Conservation (phyloP, 345 rosid species). For the Boechera stricta region DNA sequence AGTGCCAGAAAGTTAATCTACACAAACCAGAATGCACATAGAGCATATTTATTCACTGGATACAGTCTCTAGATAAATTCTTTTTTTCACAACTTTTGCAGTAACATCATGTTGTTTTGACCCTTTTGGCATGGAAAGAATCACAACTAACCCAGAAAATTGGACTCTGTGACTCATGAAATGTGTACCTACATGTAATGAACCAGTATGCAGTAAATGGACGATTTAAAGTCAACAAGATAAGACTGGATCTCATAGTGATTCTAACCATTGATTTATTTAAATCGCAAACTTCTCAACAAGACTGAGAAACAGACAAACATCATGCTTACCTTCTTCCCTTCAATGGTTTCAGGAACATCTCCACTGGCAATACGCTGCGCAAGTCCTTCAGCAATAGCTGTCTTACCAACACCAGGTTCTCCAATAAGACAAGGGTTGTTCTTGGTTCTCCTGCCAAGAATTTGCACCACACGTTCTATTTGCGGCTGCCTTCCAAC, state of each 20-base stretch:
- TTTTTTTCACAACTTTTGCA: neutral
- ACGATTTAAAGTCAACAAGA: neutral
- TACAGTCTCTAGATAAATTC: neutral
- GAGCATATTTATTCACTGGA: conserved; percentile 3
- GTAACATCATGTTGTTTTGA: neutral
- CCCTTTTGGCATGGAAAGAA: conserved; percentile 12
- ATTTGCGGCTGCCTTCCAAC: conserved; percentile 98
- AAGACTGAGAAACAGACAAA: conserved; percentile 11
- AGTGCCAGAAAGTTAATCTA: neutral
- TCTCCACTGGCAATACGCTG: conserved; percentile 92
- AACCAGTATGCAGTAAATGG: neutral
- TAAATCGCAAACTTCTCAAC: conserved; percentile 1
- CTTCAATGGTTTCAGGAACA: conserved; percentile 96
- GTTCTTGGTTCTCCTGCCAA: conserved; percentile 97
- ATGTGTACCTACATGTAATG: conserved; percentile 3
- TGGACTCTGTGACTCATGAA: conserved; percentile 5
- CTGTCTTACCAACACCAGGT: conserved; percentile 99
- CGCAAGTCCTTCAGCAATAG: conserved; percentile 99
- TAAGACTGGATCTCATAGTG: conserved; percentile 8
- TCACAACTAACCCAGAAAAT: conserved; percentile 1
- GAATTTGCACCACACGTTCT: conserved; percentile 93
- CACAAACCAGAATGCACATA: neutral
- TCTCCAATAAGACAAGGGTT: conserved; percentile 99
- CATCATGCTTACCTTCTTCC: conserved; percentile 74
- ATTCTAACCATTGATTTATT: too few species aligned